Base-by-base conservation (phyloP, 345 rosid species). In the Streptanthus diversifolius region DNA sequence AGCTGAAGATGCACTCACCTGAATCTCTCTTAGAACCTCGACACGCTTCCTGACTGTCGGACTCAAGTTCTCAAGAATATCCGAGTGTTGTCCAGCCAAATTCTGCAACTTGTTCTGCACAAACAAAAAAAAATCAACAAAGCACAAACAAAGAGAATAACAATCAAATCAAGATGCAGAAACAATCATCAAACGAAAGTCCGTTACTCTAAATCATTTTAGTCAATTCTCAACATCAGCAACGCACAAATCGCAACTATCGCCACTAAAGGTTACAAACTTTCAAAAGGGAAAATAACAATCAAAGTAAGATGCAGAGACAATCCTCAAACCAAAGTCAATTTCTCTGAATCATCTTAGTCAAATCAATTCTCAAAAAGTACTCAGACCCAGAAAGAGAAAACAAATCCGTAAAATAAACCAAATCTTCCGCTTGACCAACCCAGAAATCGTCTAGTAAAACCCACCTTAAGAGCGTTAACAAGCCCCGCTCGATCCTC, bases 1-100 rank as follows among this genome's bases (percentile, higher is more conserved):
- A n/a, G n/a, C n/a, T n/a, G n/a, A n/a, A n/a, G n/a, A n/a, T n/a
- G n/a, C n/a, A 71, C 83, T 32, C 67, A 66, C 99, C 90, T 95
- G 99, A 63, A 95, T 88, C 83, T 85, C 99, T 68, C 92, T 84
- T n/a, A 95, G 96, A 80, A 69, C 81, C 68, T 91, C 96, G 1
- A 90, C 99, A 32, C 99, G 98, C 19, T 91, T 86, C 83, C 90
- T 85, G 57, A 91, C 89, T 17, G 5, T 21, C 0, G 92, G 93
- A 3, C 84, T 32, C 52, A 95, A 75, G 54, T 45, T 87, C 86
- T 88, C 96, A 22, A 95, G 84, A 47, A 87, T 75, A 72, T 86
- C 95, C 25, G 88, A 45, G 73, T 91, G 91, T 68, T 83, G 86
- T 4, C 92, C 96, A 52, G 91, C 95, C 67, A 93, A 81, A 73